These are phyloP conservation scores for Tylopilus sp. DNA, from an alignment of 1,284 basidiomycete genomes.

Conservation along the genomic window DNA sequence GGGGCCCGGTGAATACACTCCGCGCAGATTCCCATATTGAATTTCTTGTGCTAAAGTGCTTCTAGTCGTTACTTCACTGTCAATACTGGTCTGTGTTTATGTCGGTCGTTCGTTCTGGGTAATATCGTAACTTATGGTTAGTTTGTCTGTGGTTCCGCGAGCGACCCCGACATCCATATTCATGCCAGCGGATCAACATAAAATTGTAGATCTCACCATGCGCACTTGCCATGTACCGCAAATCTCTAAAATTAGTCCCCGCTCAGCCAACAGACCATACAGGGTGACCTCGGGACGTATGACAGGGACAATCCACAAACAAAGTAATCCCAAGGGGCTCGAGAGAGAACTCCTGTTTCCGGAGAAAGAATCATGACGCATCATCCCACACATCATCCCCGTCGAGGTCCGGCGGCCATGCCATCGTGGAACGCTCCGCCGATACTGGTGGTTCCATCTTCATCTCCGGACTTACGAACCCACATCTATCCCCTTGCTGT, in stretches of 20 bases:
- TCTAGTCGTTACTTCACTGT: constrained; percentile 13
- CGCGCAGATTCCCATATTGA: constrained; percentile 31
- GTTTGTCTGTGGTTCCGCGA: constrained; percentile 12
- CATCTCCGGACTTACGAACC: constrained; percentile 27
- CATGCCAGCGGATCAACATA: constrained; percentile 27
- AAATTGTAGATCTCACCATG: constrained; percentile 30
- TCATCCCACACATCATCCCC: constrained; percentile 25
- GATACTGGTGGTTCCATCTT: constrained; percentile 35
- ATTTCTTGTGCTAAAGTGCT: constrained; percentile 36
- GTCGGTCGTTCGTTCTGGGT: constrained; percentile 15
- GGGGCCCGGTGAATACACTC: constrained; percentile 25
- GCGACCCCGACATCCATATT: constrained; percentile 12
- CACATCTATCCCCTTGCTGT: constrained; percentile 27
- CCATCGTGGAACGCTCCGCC: constrained; percentile 45
- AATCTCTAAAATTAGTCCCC: constrained; percentile 27
- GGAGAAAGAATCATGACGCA: constrained; percentile 24
- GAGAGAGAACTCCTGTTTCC: constrained; percentile 18
- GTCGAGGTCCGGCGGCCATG: constrained; percentile 36
- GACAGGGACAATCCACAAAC: constrained; percentile 17
- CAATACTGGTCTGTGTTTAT: constrained; percentile 20
- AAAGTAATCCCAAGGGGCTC: constrained; percentile 21
- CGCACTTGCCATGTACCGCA: constrained; percentile 8
- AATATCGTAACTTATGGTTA: constrained; percentile 22
- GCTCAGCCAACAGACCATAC: constrained; percentile 21
- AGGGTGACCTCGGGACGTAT: constrained; percentile 22